These are phyloP conservation scores for Balakata baccata DNA, from an alignment of 345 rosid genomes.

Conservation along the genomic window DNA sequence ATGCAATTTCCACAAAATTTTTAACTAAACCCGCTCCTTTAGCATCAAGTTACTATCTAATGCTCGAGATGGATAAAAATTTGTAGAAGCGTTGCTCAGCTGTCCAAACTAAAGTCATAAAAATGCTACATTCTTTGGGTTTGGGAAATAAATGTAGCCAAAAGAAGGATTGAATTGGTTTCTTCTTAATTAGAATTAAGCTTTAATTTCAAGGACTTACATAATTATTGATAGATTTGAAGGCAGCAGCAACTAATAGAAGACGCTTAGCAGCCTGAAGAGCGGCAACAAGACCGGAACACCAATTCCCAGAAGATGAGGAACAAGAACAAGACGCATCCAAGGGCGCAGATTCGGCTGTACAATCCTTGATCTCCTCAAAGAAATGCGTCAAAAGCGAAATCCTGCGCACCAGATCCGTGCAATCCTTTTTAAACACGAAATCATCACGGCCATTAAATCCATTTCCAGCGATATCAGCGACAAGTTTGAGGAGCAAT, in stretches of 20 bases:
- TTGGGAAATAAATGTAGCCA: not conserved
- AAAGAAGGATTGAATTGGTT: not conserved
- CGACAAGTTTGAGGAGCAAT: slow-evolving; percentile 22
- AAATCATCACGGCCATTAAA: slow-evolving; percentile 16
- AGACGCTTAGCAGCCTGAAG: slow-evolving; percentile 63
- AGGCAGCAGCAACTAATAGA: slow-evolving; percentile 35
- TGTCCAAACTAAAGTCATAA: not conserved
- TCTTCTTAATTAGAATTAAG: not conserved
- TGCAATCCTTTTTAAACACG: slow-evolving; percentile 62
- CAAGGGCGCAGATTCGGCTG: slow-evolving; percentile 11
- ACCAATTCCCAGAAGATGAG: slow-evolving; percentile 45
- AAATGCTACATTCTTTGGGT: not conserved
- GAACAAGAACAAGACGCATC: slow-evolving; percentile 21
- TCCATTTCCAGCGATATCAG: slow-evolving; percentile 13
- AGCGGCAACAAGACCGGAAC: slow-evolving; percentile 54
- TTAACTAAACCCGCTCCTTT: not conserved
- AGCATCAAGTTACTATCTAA: not conserved
- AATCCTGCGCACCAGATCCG: slow-evolving; percentile 78
- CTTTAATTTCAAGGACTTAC: slow-evolving; percentile 40
- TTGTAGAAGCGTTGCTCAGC: not conserved
- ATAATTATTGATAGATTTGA: slow-evolving; percentile 39
- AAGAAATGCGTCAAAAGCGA: slow-evolving; percentile 62
- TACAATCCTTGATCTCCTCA: slow-evolving; percentile 65
- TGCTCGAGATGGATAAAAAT: not conserved
- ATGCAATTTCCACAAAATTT: not conserved